Percentiles rank a stretch among this genome's conserved stretches.
Evolutionary conservation across 192 early-diverging fungal genomes (phyloP).

Genomic region (Coemansia reversa): DNA sequence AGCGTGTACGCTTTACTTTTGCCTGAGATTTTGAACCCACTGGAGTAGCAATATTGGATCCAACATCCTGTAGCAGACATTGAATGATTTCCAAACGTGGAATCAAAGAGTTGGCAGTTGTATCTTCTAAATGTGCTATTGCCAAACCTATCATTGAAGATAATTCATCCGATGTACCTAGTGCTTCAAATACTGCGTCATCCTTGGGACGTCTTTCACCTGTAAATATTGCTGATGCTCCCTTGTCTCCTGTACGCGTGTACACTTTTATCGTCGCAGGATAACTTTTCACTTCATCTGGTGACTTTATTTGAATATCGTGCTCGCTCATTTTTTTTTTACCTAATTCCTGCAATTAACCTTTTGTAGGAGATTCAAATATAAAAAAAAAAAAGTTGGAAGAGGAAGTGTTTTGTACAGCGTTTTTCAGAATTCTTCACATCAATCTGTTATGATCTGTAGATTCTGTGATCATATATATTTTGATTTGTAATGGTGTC

Average conservation of each 20-base stretch:
- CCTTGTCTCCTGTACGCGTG: slow-evolving; percentile 93
- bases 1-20: slow-evolving; percentile 68
- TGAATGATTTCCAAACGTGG: slow-evolving; percentile 68
- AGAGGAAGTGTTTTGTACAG: neutral
- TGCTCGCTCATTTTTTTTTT: slow-evolving; percentile 18
- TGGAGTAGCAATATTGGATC: slow-evolving; percentile 91
- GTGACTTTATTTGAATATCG: slow-evolving; percentile 32
- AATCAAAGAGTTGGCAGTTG: slow-evolving; percentile 11
- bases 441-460: too few species aligned
- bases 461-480: too few species aligned
- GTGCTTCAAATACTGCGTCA: slow-evolving; percentile 87
- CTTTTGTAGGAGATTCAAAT: neutral
- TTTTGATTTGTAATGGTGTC: too few species aligned
- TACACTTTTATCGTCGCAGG: slow-evolving; percentile 70
- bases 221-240: slow-evolving; percentile 83
- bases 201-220: slow-evolving; percentile 88
- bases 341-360: neutral
- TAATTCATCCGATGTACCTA: slow-evolving; percentile 88
- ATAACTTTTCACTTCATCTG: slow-evolving; percentile 50
- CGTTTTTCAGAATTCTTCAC: too few species aligned
- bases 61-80: slow-evolving; percentile 86
- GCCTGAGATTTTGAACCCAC: slow-evolving; percentile 58
- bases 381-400: neutral
- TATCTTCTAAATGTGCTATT: slow-evolving; percentile 38
- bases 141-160: slow-evolving; percentile 58